phyloP scores from a whole-genome alignment of 768 basidiomycete genomes.

The Lentinula lateritia region DNA sequence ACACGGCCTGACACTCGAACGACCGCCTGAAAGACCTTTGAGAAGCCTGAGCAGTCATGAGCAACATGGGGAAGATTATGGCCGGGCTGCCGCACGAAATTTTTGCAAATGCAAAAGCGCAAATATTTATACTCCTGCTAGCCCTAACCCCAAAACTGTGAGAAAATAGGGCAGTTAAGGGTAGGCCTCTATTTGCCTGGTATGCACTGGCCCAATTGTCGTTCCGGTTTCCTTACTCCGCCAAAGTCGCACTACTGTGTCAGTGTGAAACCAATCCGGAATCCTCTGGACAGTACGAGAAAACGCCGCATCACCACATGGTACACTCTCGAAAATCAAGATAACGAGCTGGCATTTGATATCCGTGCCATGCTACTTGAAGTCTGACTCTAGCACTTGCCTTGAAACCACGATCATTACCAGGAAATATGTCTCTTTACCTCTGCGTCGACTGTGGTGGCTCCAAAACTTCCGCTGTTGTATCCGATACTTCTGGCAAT shows the following conservation, averaged over 20 bases:
- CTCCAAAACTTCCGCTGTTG: slow-evolving; percentile 76
- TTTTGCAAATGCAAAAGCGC: slow-evolving; percentile 12
- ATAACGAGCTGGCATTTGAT: slow-evolving; percentile 1
- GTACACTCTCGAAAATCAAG: background rate
- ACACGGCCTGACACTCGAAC: slow-evolving; percentile 91
- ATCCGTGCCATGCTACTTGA: background rate
- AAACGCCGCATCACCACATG: background rate
- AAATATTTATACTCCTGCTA: background rate
- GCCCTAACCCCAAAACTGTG: background rate
- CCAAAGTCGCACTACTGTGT: background rate
- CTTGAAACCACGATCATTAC: background rate
- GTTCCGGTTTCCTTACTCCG: background rate
- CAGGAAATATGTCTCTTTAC: slow-evolving; percentile 47
- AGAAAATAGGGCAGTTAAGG: background rate
- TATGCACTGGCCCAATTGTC: background rate
- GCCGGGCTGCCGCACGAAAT: slow-evolving; percentile 81
- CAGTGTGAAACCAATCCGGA: background rate
- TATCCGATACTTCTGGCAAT: slow-evolving; percentile 43
- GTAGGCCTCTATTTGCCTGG: background rate
- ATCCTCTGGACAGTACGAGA: background rate
- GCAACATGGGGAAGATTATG: slow-evolving; percentile 79
- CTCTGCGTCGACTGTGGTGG: slow-evolving; percentile 88
- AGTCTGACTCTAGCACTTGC: background rate
- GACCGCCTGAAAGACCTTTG: slow-evolving; percentile 45
- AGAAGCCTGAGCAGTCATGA: slow-evolving; percentile 56